Base-by-base conservation (phyloP, 2,329 filamentous ascomycete species). In the Thyridium curvatum region DNA sequence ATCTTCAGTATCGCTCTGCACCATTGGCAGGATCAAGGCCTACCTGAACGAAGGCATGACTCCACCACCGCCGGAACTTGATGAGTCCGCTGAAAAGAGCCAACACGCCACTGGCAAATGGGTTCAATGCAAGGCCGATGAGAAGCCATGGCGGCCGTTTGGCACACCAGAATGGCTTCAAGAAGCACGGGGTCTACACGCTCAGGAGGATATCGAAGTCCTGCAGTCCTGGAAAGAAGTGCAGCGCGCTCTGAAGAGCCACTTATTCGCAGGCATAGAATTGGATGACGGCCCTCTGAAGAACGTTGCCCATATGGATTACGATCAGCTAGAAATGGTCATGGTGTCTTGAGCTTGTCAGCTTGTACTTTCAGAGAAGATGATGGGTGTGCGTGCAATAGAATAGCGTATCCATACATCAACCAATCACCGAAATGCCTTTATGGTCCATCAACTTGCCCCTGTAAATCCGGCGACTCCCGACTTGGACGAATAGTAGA, bases 21-120 rank as follows among this genome's bases (percentile, higher is more conserved):
- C 58, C 4, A 51, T 60, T 30, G 42, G 30, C 13, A 56, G 55
- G 30, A 41, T 66, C 6, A 49, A 52, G 5, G 56, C 55, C 14
- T 66, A 66, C 39, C 35, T 66, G 8, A 44, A 58, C 33, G 41
- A 55, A 4, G 64, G 62, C 3, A 41, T 58, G 35, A 48, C 65
- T 7, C 62, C 62, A 3, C 51, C 55, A 21, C 41, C 45, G 8
- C 49, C 52, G 1, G 18, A 15, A 3, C 41, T 42, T 12, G 35
- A 33, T 14, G 31, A 16, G 4, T 12, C 12, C 1, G 18, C 8
- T 26, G 14, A 3, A 14, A 9, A 18, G 17, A 3, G n/a, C 35
- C 5, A 30, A 12, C 16, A 30, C 14, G 4, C 31, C 14, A 40
- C 34, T 2, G 39, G 34, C 8, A 12, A 30, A 8, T 41, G 39